Base-by-base conservation (phyloP, 1,284 basidiomycete genomes). In the Coniferiporia weirii region DNA sequence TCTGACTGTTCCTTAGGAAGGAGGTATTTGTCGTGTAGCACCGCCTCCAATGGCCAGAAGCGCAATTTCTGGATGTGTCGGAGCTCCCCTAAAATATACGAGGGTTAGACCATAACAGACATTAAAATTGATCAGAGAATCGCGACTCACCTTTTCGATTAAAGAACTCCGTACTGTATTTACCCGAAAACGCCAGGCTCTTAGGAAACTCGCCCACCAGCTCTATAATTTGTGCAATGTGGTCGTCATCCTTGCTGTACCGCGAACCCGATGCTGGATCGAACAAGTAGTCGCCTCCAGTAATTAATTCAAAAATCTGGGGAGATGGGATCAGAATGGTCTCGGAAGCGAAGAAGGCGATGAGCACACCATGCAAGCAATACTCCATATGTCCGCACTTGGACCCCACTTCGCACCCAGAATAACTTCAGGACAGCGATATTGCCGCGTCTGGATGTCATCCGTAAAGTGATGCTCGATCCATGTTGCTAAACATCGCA, bases 221-320 rank as follows among this genome's bases (percentile, higher is more conserved):
- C 75, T 99, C 97, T 73, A 98, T 95, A 67, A 99, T 93, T 76
- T 99, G 96, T 4, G 97, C 96, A 61, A 99, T 93, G 70, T 99
- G 96, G 71, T 99, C 97, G 73, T 99, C 96, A 73, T 99, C 97
- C 74, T 98, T 97, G 76, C 87, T 90, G 64, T 89, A 91, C 36
- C 86, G 78, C 40, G 85, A 83, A 3, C 89, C 87, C 1, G 85
- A 84, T 2, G 85, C 86, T 0, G 86, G 88, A 68, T 95, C 93
- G 68, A 96, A 95, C 53, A 96, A 79, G 73, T 95, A 95, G 71
- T 95, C 92, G 27, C 93, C 90, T 36, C 89, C 92, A 0, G 93
- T 95, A 65, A 96, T 83, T 35, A 96, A 80, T 70, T 95, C 93
- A 68, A 96, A 96, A 56, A 93, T 83, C 92, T 95, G 68, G 4